Percentiles rank a stretch among this genome's conserved stretches.
phyloP scores from a whole-genome alignment of 257 asterid species.

The Forsythia viridissima region DNA sequence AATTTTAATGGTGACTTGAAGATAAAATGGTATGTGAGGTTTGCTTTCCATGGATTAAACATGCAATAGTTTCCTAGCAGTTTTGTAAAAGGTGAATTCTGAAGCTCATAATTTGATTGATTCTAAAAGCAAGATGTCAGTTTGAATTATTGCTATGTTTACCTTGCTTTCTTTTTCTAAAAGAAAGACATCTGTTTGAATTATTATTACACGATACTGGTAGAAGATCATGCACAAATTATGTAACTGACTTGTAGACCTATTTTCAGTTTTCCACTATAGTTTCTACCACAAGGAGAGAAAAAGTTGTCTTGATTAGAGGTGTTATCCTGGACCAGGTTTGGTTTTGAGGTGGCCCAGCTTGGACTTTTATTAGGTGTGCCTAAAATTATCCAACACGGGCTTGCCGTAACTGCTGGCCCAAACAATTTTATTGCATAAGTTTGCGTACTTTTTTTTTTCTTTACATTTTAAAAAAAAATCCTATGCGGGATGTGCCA shows the following conservation, averaged over 20 bases:
- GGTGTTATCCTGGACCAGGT: not conserved
- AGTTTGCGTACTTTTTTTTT: too few relatives aligned
- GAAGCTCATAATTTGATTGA: not conserved
- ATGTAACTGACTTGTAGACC: not conserved
- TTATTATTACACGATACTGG: not conserved
- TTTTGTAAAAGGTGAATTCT: too few relatives aligned
- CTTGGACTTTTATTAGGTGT: not conserved
- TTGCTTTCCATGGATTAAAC: not conserved
- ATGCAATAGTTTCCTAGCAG: not conserved
- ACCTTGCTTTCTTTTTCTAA: not conserved
- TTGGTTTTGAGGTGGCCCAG: not conserved
- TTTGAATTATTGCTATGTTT: slow-evolving; percentile 1
- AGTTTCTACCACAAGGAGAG: slow-evolving; percentile 3
- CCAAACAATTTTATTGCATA: not conserved
- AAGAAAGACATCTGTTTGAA: not conserved
- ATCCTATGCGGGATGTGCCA: not conserved
- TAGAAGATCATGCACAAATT: not conserved
- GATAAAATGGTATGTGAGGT: not conserved
- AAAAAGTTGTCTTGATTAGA: not conserved
- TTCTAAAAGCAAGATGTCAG: not conserved
- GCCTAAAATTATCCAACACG: too few relatives aligned
- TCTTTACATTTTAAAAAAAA: too few relatives aligned
- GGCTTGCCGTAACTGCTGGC: not conserved
- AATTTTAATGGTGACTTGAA: not conserved
- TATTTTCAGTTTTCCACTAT: slow-evolving; percentile 10